Evolutionary conservation across 2,329 filamentous ascomycete species (phyloP).

Genomic region (Cordyceps pruinosa): DNA sequence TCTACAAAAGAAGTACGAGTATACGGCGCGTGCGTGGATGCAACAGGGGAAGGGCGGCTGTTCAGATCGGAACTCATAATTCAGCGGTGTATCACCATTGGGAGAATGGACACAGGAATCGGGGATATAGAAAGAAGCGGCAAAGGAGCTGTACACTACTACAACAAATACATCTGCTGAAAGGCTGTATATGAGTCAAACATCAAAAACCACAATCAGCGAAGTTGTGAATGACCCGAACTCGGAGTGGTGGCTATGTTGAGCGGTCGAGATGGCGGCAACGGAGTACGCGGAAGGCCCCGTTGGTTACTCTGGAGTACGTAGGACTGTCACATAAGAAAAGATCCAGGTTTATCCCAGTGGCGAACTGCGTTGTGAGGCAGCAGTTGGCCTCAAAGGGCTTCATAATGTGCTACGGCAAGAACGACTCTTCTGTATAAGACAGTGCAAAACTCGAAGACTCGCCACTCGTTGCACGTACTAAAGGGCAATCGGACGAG

Average conservation of each 20-base stretch:
- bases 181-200: background rate
- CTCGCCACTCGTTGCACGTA: too few relatives aligned
- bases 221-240: background rate
- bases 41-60: background rate
- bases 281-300: background rate
- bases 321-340: too few relatives aligned
- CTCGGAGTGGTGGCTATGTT: too few relatives aligned
- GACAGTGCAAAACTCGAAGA: too few relatives aligned
- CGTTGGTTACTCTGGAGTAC: too few relatives aligned
- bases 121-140: background rate
- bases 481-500: too few relatives aligned
- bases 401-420: too few relatives aligned
- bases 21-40: background rate
- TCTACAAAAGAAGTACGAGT: conserved; percentile 4
- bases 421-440: too few relatives aligned
- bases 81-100: conserved; percentile 10
- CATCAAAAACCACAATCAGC: background rate
- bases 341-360: too few relatives aligned
- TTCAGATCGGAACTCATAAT: conserved; percentile 5
- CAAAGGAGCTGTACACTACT: conserved; percentile 7
- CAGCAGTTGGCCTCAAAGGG: too few relatives aligned
- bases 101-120: background rate
- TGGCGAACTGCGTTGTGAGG: too few relatives aligned
- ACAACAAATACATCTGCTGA: background rate
- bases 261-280: too few relatives aligned